Percentiles rank a stretch among this genome's conserved stretches.
phyloP scores from a whole-genome alignment of 169 alveolate species.

The Cryptosporidium parvum region DNA sequence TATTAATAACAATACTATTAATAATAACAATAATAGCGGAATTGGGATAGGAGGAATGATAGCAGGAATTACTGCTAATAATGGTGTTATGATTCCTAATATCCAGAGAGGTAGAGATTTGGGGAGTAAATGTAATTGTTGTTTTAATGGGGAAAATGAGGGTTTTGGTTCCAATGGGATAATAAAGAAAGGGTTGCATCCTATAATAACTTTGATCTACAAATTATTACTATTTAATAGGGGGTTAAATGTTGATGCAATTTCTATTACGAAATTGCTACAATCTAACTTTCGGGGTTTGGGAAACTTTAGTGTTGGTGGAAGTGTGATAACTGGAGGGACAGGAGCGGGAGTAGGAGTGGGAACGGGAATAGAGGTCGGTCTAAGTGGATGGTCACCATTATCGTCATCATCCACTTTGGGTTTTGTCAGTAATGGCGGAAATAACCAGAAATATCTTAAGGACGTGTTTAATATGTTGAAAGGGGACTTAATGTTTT shows the following conservation, averaged over 20 bases:
- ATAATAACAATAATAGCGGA: neutral
- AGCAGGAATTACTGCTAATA: neutral
- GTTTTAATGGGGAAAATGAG: neutral
- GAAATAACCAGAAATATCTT: neutral
- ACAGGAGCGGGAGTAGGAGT: neutral
- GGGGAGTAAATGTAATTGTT: neutral
- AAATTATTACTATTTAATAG: neutral
- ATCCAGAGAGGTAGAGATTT: neutral
- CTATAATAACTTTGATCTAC: slow-evolving; percentile 32
- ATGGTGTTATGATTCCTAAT: neutral
- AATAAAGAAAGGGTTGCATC: slow-evolving; percentile 40
- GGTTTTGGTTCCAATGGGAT: neutral
- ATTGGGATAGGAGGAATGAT: neutral
- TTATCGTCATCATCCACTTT: neutral
- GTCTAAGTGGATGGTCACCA: too few relatives aligned
- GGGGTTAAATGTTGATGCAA: neutral
- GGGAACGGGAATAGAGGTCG: too few relatives aligned
- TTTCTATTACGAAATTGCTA: neutral
- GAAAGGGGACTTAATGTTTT: neutral
- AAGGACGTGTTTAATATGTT: slow-evolving; percentile 13
- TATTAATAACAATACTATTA: too few relatives aligned
- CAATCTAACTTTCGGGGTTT: neutral
- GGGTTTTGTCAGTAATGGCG: slow-evolving; percentile 2
- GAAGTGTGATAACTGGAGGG: neutral
- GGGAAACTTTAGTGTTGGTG: neutral